phyloP scores from a whole-genome alignment of 805 yeast genomes.

The Starmerella floris region DNA sequence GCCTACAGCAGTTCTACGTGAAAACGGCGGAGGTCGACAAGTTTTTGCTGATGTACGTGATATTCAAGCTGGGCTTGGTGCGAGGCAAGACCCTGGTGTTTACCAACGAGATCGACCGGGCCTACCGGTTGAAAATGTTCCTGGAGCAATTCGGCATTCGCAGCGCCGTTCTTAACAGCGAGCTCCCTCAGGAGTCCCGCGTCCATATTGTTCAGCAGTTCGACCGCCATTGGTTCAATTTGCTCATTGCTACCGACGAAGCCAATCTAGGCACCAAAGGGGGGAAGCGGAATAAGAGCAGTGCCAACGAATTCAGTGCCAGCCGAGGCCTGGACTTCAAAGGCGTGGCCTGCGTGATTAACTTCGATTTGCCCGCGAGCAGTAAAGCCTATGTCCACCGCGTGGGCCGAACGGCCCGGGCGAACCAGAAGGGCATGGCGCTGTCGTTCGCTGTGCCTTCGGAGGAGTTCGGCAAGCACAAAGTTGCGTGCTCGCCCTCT shows the following conservation, averaged over 20 bases:
- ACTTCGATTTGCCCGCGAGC: conserved; percentile 84
- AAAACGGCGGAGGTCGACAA: conserved; percentile 82
- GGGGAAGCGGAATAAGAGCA: conserved; percentile 4
- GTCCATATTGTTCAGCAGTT: conserved; percentile 91
- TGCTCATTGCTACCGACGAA: conserved; percentile 92
- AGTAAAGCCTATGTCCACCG: conserved; percentile 85
- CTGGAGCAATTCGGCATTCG: conserved; percentile 89
- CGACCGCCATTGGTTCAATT: conserved; percentile 73
- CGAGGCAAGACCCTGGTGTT: conserved; percentile 84
- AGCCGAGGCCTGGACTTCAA: conserved; percentile 94
- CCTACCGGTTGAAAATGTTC: conserved; percentile 79
- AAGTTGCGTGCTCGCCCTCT: conserved; percentile 53
- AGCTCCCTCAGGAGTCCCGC: conserved; percentile 83
- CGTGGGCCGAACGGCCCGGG: conserved; percentile 95
- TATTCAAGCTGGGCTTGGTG: conserved; percentile 73
- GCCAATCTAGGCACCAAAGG: conserved; percentile 35
- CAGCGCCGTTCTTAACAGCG: conserved; percentile 79
- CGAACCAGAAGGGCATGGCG: conserved; percentile 90
- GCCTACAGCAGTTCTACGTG: conserved; percentile 68
- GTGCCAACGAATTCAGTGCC: conserved; percentile 61
- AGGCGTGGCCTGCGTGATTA: conserved; percentile 91
- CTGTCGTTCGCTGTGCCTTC: conserved; percentile 78
- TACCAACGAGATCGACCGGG: conserved; percentile 90
- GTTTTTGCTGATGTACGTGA: conserved; percentile 78
- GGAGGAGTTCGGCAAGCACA: conserved; percentile 80